phyloP scores from a whole-genome alignment of 345 rosid species.

The Gossypium anomalum region DNA sequence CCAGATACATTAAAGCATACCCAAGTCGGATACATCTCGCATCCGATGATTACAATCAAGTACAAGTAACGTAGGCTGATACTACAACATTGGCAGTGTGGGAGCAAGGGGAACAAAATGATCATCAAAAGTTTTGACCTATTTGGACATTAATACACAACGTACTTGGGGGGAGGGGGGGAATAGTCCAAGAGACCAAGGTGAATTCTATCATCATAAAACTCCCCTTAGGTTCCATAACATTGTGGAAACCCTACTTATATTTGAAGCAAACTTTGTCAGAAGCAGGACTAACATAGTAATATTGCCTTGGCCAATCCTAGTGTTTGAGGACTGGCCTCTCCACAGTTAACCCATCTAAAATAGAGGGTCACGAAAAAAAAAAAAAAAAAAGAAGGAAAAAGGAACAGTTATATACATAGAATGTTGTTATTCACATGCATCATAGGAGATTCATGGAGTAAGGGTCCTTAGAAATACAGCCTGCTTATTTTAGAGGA shows the following conservation, averaged over 20 bases:
- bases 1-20: too few relatives aligned
- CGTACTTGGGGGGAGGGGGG: background rate
- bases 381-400: background rate
- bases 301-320: conserved; percentile 14
- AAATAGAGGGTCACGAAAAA: conserved; percentile 22
- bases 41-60: too few relatives aligned
- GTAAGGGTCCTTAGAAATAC: background rate
- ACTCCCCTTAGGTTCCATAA: conserved; percentile 11
- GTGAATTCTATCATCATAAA: background rate
- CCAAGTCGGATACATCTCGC: too few relatives aligned
- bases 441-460: conserved; percentile 1
- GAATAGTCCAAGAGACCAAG: background rate
- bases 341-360: conserved; percentile 29
- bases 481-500: conserved; percentile 36
- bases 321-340: conserved; percentile 6
- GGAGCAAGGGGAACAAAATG: too few relatives aligned
- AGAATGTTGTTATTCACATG: conserved; percentile 24
- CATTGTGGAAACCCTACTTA: conserved; percentile 8
- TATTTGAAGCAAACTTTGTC: background rate
- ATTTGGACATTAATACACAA: background rate
- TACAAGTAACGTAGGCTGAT: too few relatives aligned
- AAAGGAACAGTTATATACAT: conserved; percentile 25
- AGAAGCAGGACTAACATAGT: conserved; percentile 4
- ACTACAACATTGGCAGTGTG: too few relatives aligned
- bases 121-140: background rate